Conservation (phyloP, 164 flowering plant species). For the Aristolochia fimbriata region DNA sequence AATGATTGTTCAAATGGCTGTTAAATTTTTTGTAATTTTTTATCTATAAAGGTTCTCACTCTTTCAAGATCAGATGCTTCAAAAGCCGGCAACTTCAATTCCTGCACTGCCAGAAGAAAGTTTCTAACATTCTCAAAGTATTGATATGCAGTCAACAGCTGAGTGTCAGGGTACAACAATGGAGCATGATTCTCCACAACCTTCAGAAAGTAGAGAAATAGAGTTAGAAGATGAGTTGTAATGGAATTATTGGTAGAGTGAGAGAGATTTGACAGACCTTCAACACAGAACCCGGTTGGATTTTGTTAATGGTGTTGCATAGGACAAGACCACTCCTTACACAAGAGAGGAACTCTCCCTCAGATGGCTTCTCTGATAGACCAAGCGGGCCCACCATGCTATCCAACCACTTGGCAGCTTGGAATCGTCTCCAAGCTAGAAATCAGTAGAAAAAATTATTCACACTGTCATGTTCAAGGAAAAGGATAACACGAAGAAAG, state of each 20-base stretch:
- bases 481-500: not conserved
- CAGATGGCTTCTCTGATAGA: slow-evolving; percentile 54
- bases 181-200: slow-evolving; percentile 54
- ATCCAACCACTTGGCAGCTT: slow-evolving; percentile 73
- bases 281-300: slow-evolving; percentile 71
- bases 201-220: slow-evolving; percentile 17
- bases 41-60: slow-evolving; percentile 25
- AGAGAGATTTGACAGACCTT: slow-evolving; percentile 37
- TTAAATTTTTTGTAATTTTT: not conserved
- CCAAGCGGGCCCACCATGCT: slow-evolving; percentile 66
- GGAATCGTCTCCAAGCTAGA: slow-evolving; percentile 59
- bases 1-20: not conserved
- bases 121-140: slow-evolving; percentile 88
- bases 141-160: slow-evolving; percentile 83
- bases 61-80: slow-evolving; percentile 92
- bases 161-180: slow-evolving; percentile 35
- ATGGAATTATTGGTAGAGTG: not conserved
- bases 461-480: not conserved
- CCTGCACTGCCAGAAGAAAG: slow-evolving; percentile 66
- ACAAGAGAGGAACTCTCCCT: slow-evolving; percentile 68
- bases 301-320: slow-evolving; percentile 82
- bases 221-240: not conserved
- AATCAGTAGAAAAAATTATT: not conserved
- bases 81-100: slow-evolving; percentile 68
- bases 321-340: slow-evolving; percentile 77